Evolutionary conservation across 2,329 filamentous ascomycete genomes (phyloP).

Genomic region (Ceratocystis lukuohia): DNA sequence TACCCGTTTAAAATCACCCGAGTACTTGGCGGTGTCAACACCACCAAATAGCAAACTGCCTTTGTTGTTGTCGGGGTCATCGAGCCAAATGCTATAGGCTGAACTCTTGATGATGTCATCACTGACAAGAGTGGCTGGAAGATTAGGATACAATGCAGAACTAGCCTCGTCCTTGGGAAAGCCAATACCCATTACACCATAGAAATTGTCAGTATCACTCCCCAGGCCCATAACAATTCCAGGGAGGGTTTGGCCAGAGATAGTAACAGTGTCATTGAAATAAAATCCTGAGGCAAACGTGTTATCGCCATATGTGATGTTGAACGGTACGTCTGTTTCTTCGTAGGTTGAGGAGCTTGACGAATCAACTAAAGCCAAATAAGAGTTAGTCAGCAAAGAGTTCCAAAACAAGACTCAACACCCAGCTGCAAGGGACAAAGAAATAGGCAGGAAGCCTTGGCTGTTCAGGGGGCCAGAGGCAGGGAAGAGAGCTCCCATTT

Average conservation of each 20-base stretch:
- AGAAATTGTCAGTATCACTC: conserved; percentile 38
- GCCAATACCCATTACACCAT: conserved; percentile 48
- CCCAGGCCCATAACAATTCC: conserved; percentile 49
- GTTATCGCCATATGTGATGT: conserved; percentile 49
- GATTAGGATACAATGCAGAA: conserved; percentile 36
- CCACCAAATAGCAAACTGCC: conserved; percentile 68
- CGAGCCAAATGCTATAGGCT: conserved; percentile 59
- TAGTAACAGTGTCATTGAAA: conserved; percentile 42
- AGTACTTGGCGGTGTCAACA: conserved; percentile 63
- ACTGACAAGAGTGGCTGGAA: conserved; percentile 51
- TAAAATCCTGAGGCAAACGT: conserved; percentile 45
- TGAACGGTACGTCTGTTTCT: conserved; percentile 34
- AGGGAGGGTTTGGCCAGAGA: conserved; percentile 38
- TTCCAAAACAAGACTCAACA: too few species aligned
- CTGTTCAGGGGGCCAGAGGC: too few species aligned
- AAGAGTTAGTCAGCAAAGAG: conserved; percentile 16
- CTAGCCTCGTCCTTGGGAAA: conserved; percentile 42
- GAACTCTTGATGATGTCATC: conserved; percentile 50
- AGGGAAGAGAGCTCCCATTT: neutral
- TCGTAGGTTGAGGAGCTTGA: conserved; percentile 35
- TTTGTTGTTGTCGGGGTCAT: conserved; percentile 44
- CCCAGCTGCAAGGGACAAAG: neutral
- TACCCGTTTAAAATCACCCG: conserved; percentile 47
- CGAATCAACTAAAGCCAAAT: conserved; percentile 32
- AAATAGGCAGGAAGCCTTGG: neutral